phyloP scores from a whole-genome alignment of 2,329 filamentous ascomycete genomes.

The Metarhizium brunneum region DNA sequence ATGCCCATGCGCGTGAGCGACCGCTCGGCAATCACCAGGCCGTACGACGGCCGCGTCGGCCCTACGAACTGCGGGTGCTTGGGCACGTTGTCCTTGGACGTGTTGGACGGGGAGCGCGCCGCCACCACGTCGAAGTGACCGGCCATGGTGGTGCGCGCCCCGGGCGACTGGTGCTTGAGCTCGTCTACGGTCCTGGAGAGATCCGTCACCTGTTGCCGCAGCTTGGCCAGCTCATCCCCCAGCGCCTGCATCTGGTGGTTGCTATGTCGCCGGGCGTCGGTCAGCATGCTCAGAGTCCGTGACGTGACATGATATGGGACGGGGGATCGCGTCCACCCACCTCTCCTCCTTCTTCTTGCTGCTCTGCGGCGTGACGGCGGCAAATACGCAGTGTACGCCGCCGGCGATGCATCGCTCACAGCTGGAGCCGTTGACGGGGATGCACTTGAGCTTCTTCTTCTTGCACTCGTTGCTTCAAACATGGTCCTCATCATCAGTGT shows the following conservation, averaged over 20 bases:
- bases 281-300: not conserved
- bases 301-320: not conserved
- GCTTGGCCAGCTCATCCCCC: constrained; percentile 17
- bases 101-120: constrained; percentile 10
- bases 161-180: constrained; percentile 13
- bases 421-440: constrained; percentile 13
- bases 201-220: constrained; percentile 21
- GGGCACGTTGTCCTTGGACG: constrained; percentile 14
- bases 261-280: not conserved
- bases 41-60: constrained; percentile 24
- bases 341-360: constrained; percentile 13
- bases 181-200: constrained; percentile 18
- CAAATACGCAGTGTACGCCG: constrained; percentile 18
- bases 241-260: constrained; percentile 13
- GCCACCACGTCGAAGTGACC: constrained; percentile 8
- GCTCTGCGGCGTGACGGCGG: constrained; percentile 11
- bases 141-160: constrained; percentile 7
- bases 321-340: constrained; percentile 7
- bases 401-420: constrained; percentile 22
- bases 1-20: constrained; percentile 27
- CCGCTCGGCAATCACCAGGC: constrained; percentile 24
- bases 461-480: constrained; percentile 27
- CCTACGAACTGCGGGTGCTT: constrained; percentile 27
- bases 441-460: constrained; percentile 31
- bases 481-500: constrained; percentile 4